Evolutionary conservation across 129 eudicot genomes (phyloP).

Genomic region (Smallanthus sonchifolius): DNA sequence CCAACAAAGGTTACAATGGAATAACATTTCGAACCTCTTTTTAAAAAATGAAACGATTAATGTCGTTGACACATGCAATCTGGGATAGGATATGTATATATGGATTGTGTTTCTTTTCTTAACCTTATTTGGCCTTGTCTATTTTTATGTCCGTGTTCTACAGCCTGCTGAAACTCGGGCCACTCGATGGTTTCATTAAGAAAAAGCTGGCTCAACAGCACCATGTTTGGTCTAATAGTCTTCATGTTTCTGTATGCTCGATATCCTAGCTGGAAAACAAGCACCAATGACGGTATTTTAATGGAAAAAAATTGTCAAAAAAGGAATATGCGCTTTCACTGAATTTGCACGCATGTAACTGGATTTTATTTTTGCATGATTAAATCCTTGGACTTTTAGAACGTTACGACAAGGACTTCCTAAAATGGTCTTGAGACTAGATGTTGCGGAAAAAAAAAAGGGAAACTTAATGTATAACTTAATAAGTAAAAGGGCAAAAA

Average conservation of each 20-base stretch:
- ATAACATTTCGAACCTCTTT: neutral
- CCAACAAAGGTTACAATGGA: neutral
- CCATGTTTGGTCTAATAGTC: conserved; percentile 88
- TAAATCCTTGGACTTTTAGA: neutral
- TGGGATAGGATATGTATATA: conserved; percentile 90
- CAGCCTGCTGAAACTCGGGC: conserved; percentile 57
- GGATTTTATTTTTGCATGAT: neutral
- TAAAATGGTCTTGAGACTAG: neutral
- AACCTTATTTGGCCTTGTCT: conserved; percentile 78
- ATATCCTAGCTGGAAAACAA: conserved; percentile 56
- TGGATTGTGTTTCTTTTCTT: conserved; percentile 67
- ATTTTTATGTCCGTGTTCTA: conserved; percentile 71
- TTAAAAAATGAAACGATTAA: neutral
- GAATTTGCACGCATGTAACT: neutral
- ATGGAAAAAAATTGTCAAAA: neutral
- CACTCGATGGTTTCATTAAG: conserved; percentile 68
- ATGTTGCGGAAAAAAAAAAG: neutral
- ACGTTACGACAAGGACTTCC: neutral
- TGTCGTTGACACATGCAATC: conserved; percentile 83
- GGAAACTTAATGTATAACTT: neutral
- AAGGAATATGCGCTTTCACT: neutral
- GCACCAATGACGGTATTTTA: neutral
- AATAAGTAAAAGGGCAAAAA: neutral
- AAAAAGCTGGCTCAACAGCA: conserved; percentile 73
- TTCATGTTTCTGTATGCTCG: conserved; percentile 74